Evolutionary conservation across 306 rosid species (phyloP).

Genomic region (Pyrus betulifolia): DNA sequence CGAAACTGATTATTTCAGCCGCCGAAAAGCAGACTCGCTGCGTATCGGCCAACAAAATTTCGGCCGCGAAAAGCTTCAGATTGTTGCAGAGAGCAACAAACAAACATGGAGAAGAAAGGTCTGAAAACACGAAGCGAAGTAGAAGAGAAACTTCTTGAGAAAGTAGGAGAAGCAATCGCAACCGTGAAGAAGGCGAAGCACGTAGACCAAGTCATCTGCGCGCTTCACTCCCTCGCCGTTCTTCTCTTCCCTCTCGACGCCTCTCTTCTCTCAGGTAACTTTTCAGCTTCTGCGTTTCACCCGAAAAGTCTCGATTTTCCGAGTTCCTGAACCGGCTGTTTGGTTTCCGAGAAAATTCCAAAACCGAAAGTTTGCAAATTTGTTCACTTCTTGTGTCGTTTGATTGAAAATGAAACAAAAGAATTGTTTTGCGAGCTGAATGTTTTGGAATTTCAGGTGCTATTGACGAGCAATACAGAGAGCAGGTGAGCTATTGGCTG

Average conservation of each 20-base stretch:
- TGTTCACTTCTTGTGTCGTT: neutral
- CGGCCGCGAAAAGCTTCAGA: neutral
- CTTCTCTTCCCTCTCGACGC: conserved; percentile 65
- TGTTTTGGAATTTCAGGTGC: conserved; percentile 42
- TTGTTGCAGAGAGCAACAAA: neutral
- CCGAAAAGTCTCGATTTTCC: neutral
- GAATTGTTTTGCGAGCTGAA: neutral
- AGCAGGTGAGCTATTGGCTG: conserved; percentile 38
- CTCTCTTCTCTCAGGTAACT: conserved; percentile 56
- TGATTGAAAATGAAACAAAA: neutral
- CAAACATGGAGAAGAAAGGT: conserved; percentile 35
- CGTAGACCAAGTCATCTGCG: conserved; percentile 66
- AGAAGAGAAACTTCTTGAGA: conserved; percentile 38
- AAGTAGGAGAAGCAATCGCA: conserved; percentile 60
- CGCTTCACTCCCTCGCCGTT: conserved; percentile 63
- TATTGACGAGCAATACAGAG: conserved; percentile 44
- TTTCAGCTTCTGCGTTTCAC: neutral
- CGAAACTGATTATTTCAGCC: neutral
- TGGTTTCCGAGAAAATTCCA: neutral
- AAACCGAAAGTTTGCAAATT: neutral
- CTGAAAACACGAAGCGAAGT: conserved; percentile 31
- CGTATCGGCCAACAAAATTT: neutral
- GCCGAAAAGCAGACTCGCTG: too few relatives aligned
- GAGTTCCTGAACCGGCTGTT: neutral
- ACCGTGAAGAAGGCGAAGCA: conserved; percentile 46